These are phyloP conservation scores for Conticribra guillardii DNA, from an alignment of 108 stramenopile species.

Conservation along the genomic window DNA sequence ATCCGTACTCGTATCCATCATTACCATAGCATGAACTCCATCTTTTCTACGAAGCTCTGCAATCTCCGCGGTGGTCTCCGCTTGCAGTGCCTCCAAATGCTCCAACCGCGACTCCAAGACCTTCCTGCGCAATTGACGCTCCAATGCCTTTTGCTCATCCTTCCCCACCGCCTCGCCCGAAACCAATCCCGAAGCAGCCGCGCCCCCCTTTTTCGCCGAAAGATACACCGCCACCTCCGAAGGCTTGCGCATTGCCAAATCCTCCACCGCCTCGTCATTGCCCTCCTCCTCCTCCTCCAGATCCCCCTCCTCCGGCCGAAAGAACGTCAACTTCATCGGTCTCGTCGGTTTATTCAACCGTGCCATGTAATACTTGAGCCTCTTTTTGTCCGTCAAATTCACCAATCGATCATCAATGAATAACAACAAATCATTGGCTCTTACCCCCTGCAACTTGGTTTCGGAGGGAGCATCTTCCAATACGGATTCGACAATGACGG, in stretches of 20 bases:
- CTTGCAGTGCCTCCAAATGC: neutral
- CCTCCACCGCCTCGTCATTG: neutral
- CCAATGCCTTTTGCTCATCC: neutral
- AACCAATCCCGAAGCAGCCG: no score
- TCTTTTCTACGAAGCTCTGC: conserved; percentile 1
- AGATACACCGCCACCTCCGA: no score
- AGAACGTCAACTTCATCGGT: conserved; percentile 14
- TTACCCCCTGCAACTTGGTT: neutral
- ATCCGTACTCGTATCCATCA: neutral
- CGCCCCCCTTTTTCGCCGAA: no score
- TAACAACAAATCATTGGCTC: neutral
- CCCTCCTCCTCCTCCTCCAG: conserved; percentile 2
- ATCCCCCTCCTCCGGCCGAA: neutral
- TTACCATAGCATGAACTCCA: neutral
- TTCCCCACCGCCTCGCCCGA: no score
- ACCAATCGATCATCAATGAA: conserved; percentile 9
- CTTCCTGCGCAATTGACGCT: neutral
- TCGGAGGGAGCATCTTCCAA: neutral
- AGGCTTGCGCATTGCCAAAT: no score
- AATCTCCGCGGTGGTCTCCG: conserved; percentile 1
- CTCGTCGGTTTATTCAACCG: neutral
- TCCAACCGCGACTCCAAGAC: conserved; percentile 3
- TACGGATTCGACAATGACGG: neutral
- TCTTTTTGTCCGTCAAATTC: conserved; percentile 8
- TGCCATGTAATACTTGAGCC: conserved; percentile 5